phyloP scores from a whole-genome alignment of 1,284 basidiomycete species.

The Cutaneotrichosporon sp. region DNA sequence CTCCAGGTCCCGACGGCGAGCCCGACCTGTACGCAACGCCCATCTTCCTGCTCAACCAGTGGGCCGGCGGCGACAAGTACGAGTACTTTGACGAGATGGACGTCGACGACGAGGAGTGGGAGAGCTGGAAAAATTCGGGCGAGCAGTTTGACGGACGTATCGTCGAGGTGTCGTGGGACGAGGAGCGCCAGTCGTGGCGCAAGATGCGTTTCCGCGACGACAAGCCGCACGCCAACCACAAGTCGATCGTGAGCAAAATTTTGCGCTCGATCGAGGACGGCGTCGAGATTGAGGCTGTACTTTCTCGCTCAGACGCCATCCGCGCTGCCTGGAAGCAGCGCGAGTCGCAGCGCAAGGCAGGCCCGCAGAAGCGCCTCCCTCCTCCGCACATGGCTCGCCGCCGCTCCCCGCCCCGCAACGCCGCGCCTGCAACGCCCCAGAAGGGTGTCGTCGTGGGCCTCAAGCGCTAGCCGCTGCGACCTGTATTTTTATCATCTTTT shows the following conservation, averaged over 20 bases:
- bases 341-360: conserved; percentile 7
- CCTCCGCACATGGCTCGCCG: background rate
- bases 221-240: conserved; percentile 83
- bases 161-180: conserved; percentile 89
- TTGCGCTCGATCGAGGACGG: conserved; percentile 83
- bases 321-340: conserved; percentile 41
- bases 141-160: conserved; percentile 90
- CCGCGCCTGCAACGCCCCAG: background rate
- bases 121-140: conserved; percentile 72
- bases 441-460: conserved; percentile 31
- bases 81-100: conserved; percentile 83
- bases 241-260: conserved; percentile 73
- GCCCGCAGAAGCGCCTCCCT: conserved; percentile 8
- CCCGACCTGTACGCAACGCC: conserved; percentile 84
- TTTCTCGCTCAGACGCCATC: conserved; percentile 35
- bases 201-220: conserved; percentile 89
- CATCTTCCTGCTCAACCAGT: conserved; percentile 74
- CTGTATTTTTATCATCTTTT: background rate
- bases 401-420: background rate
- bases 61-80: conserved; percentile 63
- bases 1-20: conserved; percentile 55
- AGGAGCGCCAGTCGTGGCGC: conserved; percentile 62
- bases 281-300: conserved; percentile 73
- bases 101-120: conserved; percentile 89
- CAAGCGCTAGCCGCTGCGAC: conserved; percentile 18